Evolutionary conservation across 805 yeast species (phyloP).

Genomic region (Wickerhamomyces ciferrii): DNA sequence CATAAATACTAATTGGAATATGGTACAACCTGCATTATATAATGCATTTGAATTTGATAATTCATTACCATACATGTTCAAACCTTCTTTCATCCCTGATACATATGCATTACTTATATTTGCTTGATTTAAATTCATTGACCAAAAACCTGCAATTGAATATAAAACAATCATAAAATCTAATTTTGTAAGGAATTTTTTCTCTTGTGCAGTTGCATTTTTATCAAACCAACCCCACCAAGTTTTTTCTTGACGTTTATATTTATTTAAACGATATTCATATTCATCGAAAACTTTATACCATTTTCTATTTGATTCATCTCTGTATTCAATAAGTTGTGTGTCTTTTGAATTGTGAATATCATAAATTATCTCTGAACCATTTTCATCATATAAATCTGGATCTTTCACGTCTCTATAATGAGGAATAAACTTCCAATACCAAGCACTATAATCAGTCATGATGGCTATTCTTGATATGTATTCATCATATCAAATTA

Average conservation of each 20-base stretch:
- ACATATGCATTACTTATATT: conserved; percentile 63
- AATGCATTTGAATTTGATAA: conserved; percentile 54
- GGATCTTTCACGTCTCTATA: conserved; percentile 2
- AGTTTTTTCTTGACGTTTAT: conserved; percentile 16
- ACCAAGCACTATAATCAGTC: conserved; percentile 3
- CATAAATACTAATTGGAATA: conserved; percentile 63
- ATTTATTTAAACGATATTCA: conserved; percentile 37
- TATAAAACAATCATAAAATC: conserved; percentile 49
- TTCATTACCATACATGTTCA: conserved; percentile 48
- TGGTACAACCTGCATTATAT: conserved; percentile 55
- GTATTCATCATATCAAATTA: too few relatives aligned
- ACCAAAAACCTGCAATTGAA: conserved; percentile 59
- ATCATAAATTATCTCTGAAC: neutral
- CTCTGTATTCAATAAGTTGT: conserved; percentile 27
- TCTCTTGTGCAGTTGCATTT: conserved; percentile 27
- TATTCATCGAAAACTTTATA: conserved; percentile 44
- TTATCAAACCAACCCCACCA: conserved; percentile 1
- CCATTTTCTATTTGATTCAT: conserved; percentile 35
- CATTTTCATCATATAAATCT: neutral
- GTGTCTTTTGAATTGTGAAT: neutral
- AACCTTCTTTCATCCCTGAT: conserved; percentile 52
- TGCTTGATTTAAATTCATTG: conserved; percentile 55
- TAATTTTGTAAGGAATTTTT: conserved; percentile 40
- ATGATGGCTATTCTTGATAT: too few relatives aligned
- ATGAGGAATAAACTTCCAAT: conserved; percentile 6